phyloP scores from a whole-genome alignment of 2,329 filamentous ascomycete species.

The Alternaria sp. region DNA sequence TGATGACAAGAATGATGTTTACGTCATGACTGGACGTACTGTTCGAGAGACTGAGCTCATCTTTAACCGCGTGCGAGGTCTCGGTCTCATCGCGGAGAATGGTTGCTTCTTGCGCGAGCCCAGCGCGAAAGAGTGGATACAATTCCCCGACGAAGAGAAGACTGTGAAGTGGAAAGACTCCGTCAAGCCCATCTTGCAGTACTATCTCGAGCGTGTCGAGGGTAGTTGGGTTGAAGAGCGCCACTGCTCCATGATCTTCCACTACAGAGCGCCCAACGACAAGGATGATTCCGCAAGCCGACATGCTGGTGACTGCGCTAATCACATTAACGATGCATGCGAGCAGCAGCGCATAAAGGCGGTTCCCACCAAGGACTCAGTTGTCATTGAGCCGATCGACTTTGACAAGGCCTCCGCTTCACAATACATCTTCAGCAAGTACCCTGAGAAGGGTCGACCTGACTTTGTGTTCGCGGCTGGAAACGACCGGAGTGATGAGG shows the following conservation, averaged over 20 bases:
- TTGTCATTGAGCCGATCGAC: slow-evolving; percentile 83
- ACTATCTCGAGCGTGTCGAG: slow-evolving; percentile 88
- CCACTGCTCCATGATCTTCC: slow-evolving; percentile 90
- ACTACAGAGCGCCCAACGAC: slow-evolving; percentile 84
- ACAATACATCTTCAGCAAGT: slow-evolving; percentile 69
- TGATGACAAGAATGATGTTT: slow-evolving; percentile 83
- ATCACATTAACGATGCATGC: slow-evolving; percentile 94
- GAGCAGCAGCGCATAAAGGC: slow-evolving; percentile 84
- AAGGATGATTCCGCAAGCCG: slow-evolving; percentile 71
- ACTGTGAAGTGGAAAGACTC: slow-evolving; percentile 82
- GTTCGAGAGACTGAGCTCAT: slow-evolving; percentile 87
- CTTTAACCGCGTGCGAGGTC: slow-evolving; percentile 80
- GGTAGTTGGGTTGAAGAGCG: slow-evolving; percentile 87
- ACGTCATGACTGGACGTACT: slow-evolving; percentile 89
- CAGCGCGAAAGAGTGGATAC: slow-evolving; percentile 71
- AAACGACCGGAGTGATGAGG: slow-evolving; percentile 91
- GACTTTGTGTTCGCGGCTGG: slow-evolving; percentile 92
- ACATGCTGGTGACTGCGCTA: slow-evolving; percentile 87
- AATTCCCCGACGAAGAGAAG: slow-evolving; percentile 74
- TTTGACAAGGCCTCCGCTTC: slow-evolving; percentile 90
- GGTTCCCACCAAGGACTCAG: slow-evolving; percentile 76
- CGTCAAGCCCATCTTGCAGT: slow-evolving; percentile 81
- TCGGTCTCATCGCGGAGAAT: slow-evolving; percentile 93
- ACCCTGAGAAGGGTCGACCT: slow-evolving; percentile 46
- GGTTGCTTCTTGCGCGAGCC: slow-evolving; percentile 85